Percentiles rank a stretch among this genome's conserved stretches.
Conservation (phyloP, 2,329 filamentous ascomycete species). For the Fusarium paranaense region DNA sequence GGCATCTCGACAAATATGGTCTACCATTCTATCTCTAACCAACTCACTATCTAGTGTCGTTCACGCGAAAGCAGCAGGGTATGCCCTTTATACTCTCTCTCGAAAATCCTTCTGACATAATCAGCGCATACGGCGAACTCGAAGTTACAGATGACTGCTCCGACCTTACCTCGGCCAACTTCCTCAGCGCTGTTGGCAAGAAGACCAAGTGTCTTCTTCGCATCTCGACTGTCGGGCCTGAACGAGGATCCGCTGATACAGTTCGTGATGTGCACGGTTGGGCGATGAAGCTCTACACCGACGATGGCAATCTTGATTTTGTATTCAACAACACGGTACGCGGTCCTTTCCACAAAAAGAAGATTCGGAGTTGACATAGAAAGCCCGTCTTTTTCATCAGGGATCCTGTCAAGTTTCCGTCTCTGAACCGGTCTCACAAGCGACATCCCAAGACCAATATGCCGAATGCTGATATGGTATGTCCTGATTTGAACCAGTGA, state of each 20-base stretch:
- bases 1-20: slow-evolving; percentile 1
- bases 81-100: not conserved
- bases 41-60: not conserved
- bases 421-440: slow-evolving; percentile 84
- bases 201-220: slow-evolving; percentile 70
- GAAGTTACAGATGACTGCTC: slow-evolving; percentile 69
- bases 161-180: slow-evolving; percentile 65
- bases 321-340: slow-evolving; percentile 76
- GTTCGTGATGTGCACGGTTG: slow-evolving; percentile 79
- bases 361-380: not conserved
- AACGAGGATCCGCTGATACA: slow-evolving; percentile 73
- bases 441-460: slow-evolving; percentile 72
- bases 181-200: slow-evolving; percentile 65
- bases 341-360: rapidly evolving
- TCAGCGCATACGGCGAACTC: slow-evolving; percentile 66
- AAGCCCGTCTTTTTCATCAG: slow-evolving; percentile 79
- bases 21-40: not conserved
- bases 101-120: not conserved
- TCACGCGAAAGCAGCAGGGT: not conserved
- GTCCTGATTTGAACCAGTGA: not conserved
- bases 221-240: slow-evolving; percentile 79
- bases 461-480: not conserved
- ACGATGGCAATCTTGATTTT: slow-evolving; percentile 79
- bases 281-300: slow-evolving; percentile 69
- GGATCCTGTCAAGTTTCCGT: slow-evolving; percentile 80